Conservation (phyloP, 2,329 filamentous ascomycete species). For the Cordyceps tenuipes region DNA sequence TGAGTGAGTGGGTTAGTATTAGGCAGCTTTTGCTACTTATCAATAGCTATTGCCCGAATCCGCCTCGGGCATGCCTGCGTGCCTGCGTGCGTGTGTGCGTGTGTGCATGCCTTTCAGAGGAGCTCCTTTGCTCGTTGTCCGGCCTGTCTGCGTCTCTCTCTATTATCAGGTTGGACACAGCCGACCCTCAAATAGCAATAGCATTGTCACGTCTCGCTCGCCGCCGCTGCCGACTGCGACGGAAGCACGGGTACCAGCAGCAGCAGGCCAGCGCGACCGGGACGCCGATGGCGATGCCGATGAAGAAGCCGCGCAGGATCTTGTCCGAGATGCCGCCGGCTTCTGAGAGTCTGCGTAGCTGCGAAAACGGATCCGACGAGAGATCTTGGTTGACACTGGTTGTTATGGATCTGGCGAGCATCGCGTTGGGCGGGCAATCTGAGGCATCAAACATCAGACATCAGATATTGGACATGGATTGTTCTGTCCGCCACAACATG, state of each 20-base stretch:
- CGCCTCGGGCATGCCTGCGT: too few species aligned
- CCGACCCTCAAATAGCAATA: too few species aligned
- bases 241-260: slow-evolving; percentile 11
- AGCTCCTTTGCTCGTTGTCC: too few species aligned
- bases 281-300: slow-evolving; percentile 9
- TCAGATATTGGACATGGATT: too few species aligned
- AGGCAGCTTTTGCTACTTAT: too few species aligned
- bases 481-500: background rate
- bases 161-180: too few species aligned
- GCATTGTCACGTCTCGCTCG: background rate
- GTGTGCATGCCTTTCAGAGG: too few species aligned
- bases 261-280: slow-evolving; percentile 7
- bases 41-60: too few species aligned
- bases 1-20: too few species aligned
- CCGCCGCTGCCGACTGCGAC: background rate
- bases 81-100: too few species aligned
- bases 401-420: background rate
- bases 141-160: too few species aligned
- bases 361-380: background rate
- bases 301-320: slow-evolving; percentile 10
- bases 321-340: background rate
- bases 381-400: background rate
- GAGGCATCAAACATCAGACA: too few species aligned
- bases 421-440: background rate
- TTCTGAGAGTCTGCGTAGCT: background rate